Conservation (phyloP, 2,329 filamentous ascomycete species). For the Fusarium sp. region DNA sequence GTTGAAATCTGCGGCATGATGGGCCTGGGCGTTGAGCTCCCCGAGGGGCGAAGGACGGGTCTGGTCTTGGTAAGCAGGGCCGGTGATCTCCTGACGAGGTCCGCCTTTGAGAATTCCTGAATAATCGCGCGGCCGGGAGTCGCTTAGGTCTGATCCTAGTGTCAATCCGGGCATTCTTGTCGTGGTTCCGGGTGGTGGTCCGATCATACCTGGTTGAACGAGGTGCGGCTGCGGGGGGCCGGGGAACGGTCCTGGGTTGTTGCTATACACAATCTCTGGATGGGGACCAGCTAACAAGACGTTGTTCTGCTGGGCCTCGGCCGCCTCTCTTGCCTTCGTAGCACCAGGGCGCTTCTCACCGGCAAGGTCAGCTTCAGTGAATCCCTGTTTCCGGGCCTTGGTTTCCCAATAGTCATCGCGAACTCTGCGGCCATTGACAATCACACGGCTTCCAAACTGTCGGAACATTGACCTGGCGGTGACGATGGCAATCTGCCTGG, state of each 20-base stretch:
- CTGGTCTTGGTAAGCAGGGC: constrained; percentile 86
- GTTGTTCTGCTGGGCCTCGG: constrained; percentile 68
- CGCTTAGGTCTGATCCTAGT: constrained; percentile 78
- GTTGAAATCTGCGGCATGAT: constrained; percentile 90
- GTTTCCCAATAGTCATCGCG: constrained; percentile 99
- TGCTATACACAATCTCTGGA: constrained; percentile 88
- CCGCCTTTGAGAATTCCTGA: constrained; percentile 78
- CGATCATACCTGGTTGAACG: constrained; percentile 76
- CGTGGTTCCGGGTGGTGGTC: constrained; percentile 67
- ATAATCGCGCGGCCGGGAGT: constrained; percentile 81
- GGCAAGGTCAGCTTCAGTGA: constrained; percentile 94
- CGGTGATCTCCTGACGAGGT: constrained; percentile 88
- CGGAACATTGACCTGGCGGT: constrained; percentile 98
- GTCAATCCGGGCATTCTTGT: constrained; percentile 86
- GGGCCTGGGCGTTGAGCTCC: constrained; percentile 85
- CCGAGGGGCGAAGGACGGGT: constrained; percentile 77
- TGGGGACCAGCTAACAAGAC: constrained; percentile 73
- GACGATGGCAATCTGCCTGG: constrained; percentile 97
- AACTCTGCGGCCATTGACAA: constrained; percentile 87
- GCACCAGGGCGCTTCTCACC: constrained; percentile 96
- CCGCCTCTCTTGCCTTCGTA: constrained; percentile 85
- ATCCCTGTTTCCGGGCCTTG: constrained; percentile 96
- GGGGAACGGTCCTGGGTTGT: constrained; percentile 71
- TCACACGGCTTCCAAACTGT: constrained; percentile 94
- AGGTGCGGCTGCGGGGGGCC: constrained; percentile 73